Conservation (phyloP, 1,139 yeast genomes). For the Protomyces pachydermus region DNA sequence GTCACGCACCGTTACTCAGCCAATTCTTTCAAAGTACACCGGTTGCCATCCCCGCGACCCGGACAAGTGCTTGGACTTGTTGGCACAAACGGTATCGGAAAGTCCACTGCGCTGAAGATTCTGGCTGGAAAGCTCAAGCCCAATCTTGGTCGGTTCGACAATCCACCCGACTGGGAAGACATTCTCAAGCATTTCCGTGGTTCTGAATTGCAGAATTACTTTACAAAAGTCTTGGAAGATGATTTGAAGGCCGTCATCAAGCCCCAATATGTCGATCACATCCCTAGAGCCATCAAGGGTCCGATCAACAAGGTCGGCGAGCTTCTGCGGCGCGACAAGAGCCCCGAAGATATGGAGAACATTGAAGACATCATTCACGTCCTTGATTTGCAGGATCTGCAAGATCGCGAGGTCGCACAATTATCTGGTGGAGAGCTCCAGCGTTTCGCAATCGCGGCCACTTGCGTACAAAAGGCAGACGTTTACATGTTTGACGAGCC, state of each 20-base stretch:
- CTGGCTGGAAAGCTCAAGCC: constrained; percentile 99
- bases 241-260: constrained; percentile 89
- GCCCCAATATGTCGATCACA: constrained; percentile 96
- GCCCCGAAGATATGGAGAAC: constrained; percentile 48
- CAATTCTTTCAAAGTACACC: constrained; percentile 91
- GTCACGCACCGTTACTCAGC: constrained; percentile 97
- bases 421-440: constrained; percentile 98
- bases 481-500: constrained; percentile 99
- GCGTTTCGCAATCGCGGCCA: constrained; percentile 95
- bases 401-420: constrained; percentile 79
- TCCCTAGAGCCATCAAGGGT: constrained; percentile 92
- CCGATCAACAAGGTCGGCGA: constrained; percentile 84
- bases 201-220: constrained; percentile 90
- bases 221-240: constrained; percentile 89
- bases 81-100: constrained; percentile 99
- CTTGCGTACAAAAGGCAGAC: constrained; percentile 89
- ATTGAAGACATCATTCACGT: constrained; percentile 56
- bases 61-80: constrained; percentile 97
- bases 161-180: constrained; percentile 97
- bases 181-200: constrained; percentile 89
- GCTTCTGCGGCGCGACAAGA: constrained; percentile 45
- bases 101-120: constrained; percentile 94
- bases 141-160: constrained; percentile 84
- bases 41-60: constrained; percentile 97
- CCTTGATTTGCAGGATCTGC: constrained; percentile 66